A percentile compares a stretch with the other conserved stretches of the same genome.
Conservation (phyloP, 768 basidiomycete genomes). For the Stropharia rugosoannulata region DNA sequence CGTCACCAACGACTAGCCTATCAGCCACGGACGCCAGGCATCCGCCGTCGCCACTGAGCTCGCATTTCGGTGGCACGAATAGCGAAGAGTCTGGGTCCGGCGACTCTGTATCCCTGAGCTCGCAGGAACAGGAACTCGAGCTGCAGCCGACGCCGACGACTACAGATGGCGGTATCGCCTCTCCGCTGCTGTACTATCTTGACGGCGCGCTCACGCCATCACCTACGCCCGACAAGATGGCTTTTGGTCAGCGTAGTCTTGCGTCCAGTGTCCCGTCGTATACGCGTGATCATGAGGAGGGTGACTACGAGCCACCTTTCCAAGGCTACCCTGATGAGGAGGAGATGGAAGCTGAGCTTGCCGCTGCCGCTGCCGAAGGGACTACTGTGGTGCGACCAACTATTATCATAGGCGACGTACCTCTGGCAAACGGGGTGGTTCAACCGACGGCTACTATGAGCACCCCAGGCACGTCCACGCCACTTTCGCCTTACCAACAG, state of each 20-base stretch:
- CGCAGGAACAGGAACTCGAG: slow-evolving; percentile 32
- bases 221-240: slow-evolving; percentile 20
- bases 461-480: slow-evolving; percentile 31
- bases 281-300: slow-evolving; percentile 11
- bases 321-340: slow-evolving; percentile 26
- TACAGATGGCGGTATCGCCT: slow-evolving; percentile 29
- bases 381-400: slow-evolving; percentile 23
- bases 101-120: slow-evolving; percentile 39
- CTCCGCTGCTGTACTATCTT: slow-evolving; percentile 35
- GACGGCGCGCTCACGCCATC: slow-evolving; percentile 26
- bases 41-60: slow-evolving; percentile 48
- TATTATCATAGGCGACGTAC: slow-evolving; percentile 32
- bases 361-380: slow-evolving; percentile 9
- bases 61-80: slow-evolving; percentile 41
- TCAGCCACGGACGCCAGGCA: slow-evolving; percentile 3
- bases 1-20: background rate
- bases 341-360: slow-evolving; percentile 20
- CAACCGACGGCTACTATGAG: slow-evolving; percentile 16
- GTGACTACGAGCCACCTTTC: slow-evolving; percentile 15
- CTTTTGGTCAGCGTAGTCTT: slow-evolving; percentile 23
- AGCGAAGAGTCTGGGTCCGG: slow-evolving; percentile 20
- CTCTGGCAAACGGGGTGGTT: slow-evolving; percentile 6
- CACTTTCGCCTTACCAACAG: slow-evolving; percentile 43
- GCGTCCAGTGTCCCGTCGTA: slow-evolving; percentile 1
- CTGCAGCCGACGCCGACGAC: slow-evolving; percentile 34